Conservation (phyloP, 2,329 filamentous ascomycete genomes). For the Aspergillus awamori region DNA sequence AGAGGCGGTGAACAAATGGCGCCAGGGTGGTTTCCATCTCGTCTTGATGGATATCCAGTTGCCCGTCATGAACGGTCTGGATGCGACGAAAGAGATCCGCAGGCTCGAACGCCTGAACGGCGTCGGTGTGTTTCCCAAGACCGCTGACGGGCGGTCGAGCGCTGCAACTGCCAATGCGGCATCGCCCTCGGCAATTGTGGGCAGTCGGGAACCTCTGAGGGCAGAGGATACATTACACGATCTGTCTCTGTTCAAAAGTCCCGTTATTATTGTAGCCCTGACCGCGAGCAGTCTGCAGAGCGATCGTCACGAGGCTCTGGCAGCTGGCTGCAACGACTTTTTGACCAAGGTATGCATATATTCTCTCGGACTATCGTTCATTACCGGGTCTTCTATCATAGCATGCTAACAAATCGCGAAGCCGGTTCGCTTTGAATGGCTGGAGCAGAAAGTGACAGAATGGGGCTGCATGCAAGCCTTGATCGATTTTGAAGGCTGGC, state of each 20-base stretch:
- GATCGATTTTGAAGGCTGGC: slow-evolving; percentile 98
- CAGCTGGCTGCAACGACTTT: slow-evolving; percentile 97
- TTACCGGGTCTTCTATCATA: no score
- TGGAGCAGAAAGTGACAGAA: slow-evolving; percentile 96
- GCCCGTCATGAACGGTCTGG: slow-evolving; percentile 92
- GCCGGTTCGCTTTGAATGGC: slow-evolving; percentile 97
- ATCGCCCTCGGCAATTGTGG: slow-evolving; percentile 24
- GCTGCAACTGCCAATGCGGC: slow-evolving; percentile 31
- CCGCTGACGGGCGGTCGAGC: slow-evolving; percentile 58
- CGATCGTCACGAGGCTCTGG: slow-evolving; percentile 90
- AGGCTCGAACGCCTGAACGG: slow-evolving; percentile 86
- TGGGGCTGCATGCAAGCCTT: slow-evolving; percentile 99
- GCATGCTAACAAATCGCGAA: slow-evolving; percentile 41
- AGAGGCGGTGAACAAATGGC: slow-evolving; percentile 93
- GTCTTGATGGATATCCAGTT: slow-evolving; percentile 99
- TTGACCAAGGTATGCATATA: slow-evolving; percentile 77
- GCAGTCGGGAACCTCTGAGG: slow-evolving; percentile 29
- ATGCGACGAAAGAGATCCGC: slow-evolving; percentile 93
- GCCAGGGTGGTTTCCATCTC: slow-evolving; percentile 86
- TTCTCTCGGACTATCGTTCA: no score
- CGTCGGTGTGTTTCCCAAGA: slow-evolving; percentile 86
- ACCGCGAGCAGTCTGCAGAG: slow-evolving; percentile 94
- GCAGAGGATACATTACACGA: slow-evolving; percentile 43
- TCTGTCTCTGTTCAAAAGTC: slow-evolving; percentile 77
- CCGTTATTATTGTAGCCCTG: slow-evolving; percentile 95